phyloP scores from a whole-genome alignment of 129 eudicot genomes.

The Chrysanthemum makinoi region DNA sequence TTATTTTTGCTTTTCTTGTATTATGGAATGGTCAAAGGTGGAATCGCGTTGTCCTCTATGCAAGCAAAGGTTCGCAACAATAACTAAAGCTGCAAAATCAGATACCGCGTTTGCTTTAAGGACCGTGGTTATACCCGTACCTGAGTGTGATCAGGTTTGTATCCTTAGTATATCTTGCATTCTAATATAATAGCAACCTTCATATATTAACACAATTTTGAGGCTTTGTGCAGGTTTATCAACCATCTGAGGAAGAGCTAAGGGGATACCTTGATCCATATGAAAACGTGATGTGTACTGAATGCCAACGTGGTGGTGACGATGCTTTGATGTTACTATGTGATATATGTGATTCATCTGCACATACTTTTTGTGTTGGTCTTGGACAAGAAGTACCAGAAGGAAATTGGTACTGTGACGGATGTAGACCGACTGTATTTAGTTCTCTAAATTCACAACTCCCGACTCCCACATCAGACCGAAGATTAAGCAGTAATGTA shows the following conservation, averaged over 20 bases:
- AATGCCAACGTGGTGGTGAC: slow-evolving; percentile 92
- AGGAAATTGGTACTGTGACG: slow-evolving; percentile 97
- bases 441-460: slow-evolving; percentile 47
- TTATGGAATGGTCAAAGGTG: slow-evolving; percentile 98
- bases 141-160: slow-evolving; percentile 92
- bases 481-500: slow-evolving; percentile 41
- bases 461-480: slow-evolving; percentile 45
- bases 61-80: slow-evolving; percentile 79
- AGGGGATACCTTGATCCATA: slow-evolving; percentile 90
- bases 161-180: slow-evolving; percentile 13
- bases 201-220: not conserved
- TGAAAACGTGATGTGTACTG: slow-evolving; percentile 79
- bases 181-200: not conserved
- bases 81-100: slow-evolving; percentile 63
- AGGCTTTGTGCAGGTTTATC: slow-evolving; percentile 64
- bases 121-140: slow-evolving; percentile 62
- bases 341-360: slow-evolving; percentile 96
- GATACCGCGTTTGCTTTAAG: slow-evolving; percentile 54
- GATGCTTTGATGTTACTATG: slow-evolving; percentile 94
- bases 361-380: slow-evolving; percentile 97
- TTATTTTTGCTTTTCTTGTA: slow-evolving; percentile 84
- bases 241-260: slow-evolving; percentile 96
- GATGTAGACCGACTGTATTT: slow-evolving; percentile 76
- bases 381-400: slow-evolving; percentile 93
- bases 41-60: slow-evolving; percentile 97